Conservation (phyloP, 345 rosid genomes). For the Corchorus capsularis region DNA sequence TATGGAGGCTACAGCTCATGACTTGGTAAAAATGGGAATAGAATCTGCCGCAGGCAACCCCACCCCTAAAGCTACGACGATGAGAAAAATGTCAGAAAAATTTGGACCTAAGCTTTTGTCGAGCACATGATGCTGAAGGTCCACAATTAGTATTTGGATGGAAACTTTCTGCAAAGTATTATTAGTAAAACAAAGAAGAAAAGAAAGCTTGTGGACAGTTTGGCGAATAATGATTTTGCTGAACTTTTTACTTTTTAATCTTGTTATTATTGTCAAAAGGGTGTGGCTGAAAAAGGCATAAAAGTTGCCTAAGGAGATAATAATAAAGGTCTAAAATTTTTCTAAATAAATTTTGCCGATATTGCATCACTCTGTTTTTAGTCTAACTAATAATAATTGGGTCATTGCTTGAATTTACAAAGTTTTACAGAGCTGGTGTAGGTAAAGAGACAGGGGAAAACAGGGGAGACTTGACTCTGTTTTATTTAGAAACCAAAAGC, state of each 20-base stretch:
- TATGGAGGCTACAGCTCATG: neutral
- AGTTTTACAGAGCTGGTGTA: too few relatives aligned
- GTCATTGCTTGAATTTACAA: too few relatives aligned
- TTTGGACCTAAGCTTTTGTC: too few relatives aligned
- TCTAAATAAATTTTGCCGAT: neutral
- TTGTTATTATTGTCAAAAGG: too few relatives aligned
- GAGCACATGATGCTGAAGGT: too few relatives aligned
- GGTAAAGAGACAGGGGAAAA: neutral
- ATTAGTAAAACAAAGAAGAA: too few relatives aligned
- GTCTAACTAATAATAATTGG: neutral
- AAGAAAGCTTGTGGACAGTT: too few relatives aligned
- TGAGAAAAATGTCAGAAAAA: too few relatives aligned
- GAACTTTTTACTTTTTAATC: neutral
- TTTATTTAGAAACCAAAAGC: neutral
- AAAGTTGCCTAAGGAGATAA: neutral
- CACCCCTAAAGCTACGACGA: neutral
- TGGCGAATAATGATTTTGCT: neutral
- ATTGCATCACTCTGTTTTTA: neutral
- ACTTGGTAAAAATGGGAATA: neutral
- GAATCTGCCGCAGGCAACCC: neutral
- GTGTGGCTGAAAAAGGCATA: too few relatives aligned
- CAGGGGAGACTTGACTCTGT: neutral
- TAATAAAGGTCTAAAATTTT: neutral
- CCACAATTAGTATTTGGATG: neutral
- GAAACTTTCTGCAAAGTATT: neutral